Base-by-base conservation (phyloP, 2,329 filamentous ascomycete genomes). In the Moelleriella libera region DNA sequence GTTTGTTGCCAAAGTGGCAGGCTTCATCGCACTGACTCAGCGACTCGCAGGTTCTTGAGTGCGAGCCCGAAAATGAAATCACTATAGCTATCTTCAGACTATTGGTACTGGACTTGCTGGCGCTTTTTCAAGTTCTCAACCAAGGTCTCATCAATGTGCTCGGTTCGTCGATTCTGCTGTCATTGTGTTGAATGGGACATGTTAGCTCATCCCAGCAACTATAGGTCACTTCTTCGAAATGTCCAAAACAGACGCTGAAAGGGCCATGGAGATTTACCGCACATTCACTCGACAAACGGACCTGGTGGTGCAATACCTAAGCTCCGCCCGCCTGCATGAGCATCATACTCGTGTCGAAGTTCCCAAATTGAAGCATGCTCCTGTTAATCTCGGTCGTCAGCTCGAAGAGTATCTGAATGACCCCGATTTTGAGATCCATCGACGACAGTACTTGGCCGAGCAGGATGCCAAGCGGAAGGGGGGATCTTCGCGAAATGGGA, bases 151-250 rank as follows among this genome's bases (percentile, higher is more conserved):
- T 98, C 67, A 96, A 94, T 64, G 88, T 98, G 50, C 71, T 98
- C 49, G 88, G 90, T 94, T 71, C 54, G 79, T 60, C 46, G 42
- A 28, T 10, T 41, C 9, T 4, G 21, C n/a, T 9, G 14, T 5
- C 6, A 41, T 43, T 49, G 51, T 51, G 7, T 50, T 51, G 48
- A 48, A 39, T 34, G 41, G 30, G 43, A 42, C 37, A 28, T 21
- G 14, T 44, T 2, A 2, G 48, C 30, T 53, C 50, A 50, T 47
- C 37, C 45, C 48, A 51, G 59, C 47, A 46, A 49, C 58, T 61
- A 29, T 32, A 94, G 88, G 92, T 57, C 87, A 94, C 65, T 98
- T 97, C 65, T 98, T 98, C 58, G 92, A 98, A 68, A 90, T 98
- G 84, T 96, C 92, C 45, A 87, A 86, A 59, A 76, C 86, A 30